A percentile compares a stretch with the other conserved stretches of the same genome.
Evolutionary conservation across 805 yeast genomes (phyloP).

Genomic region (Candida ulmi): DNA sequence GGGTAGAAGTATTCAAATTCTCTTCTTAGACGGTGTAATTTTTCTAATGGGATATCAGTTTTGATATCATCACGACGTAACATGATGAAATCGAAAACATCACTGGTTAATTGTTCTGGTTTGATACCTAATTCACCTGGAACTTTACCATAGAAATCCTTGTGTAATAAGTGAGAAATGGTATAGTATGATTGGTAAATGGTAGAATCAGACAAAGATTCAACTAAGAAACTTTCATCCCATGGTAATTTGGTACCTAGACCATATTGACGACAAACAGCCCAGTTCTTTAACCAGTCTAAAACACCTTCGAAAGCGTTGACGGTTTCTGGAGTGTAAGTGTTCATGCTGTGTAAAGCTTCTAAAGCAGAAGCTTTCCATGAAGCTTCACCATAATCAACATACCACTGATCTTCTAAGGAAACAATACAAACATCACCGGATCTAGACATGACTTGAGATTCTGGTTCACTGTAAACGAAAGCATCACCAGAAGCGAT

Average conservation of each 20-base stretch:
- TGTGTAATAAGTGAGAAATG: slow-evolving; percentile 77
- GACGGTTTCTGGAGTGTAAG: slow-evolving; percentile 76
- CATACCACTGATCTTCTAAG: slow-evolving; percentile 96
- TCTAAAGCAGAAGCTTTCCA: slow-evolving; percentile 84
- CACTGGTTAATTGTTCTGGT: slow-evolving; percentile 86
- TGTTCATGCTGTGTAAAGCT: slow-evolving; percentile 69
- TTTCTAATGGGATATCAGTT: slow-evolving; percentile 55
- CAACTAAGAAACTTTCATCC: slow-evolving; percentile 92
- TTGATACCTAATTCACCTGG: slow-evolving; percentile 68
- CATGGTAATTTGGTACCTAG: slow-evolving; percentile 93
- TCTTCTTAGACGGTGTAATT: slow-evolving; percentile 72
- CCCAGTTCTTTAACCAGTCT: slow-evolving; percentile 98
- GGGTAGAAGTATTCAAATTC: slow-evolving; percentile 98
- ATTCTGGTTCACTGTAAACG: slow-evolving; percentile 92
- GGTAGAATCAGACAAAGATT: slow-evolving; percentile 93
- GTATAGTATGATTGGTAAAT: slow-evolving; percentile 94
- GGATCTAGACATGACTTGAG: slow-evolving; percentile 83
- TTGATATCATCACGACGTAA: slow-evolving; percentile 56
- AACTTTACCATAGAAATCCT: slow-evolving; percentile 76
- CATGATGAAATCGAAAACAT: slow-evolving; percentile 89
- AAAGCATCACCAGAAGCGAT: slow-evolving; percentile 76
- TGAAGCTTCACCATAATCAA: slow-evolving; percentile 90
- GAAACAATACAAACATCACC: slow-evolving; percentile 97
- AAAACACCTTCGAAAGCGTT: slow-evolving; percentile 91
- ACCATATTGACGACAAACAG: slow-evolving; percentile 94